These are phyloP conservation scores for Amylocarpus encephaloides DNA, from an alignment of 2,329 filamentous ascomycete species.

Conservation along the genomic window DNA sequence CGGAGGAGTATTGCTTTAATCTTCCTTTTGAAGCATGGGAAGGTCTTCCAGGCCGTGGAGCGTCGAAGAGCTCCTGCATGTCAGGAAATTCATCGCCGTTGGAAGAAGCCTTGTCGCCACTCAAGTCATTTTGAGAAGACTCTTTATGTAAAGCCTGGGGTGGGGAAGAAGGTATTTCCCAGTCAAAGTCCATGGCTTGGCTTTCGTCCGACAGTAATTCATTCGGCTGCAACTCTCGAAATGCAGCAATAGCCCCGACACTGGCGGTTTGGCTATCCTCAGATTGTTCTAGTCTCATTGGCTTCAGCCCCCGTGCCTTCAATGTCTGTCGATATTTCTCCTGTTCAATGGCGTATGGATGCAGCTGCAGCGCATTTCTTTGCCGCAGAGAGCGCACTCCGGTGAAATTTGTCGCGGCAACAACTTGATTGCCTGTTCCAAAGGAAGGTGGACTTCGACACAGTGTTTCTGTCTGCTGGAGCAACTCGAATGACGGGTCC, in stretches of 20 bases:
- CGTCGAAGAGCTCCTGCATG: conserved; percentile 22
- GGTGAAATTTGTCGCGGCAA: not conserved
- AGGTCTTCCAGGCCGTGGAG: not conserved
- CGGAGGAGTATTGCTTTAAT: conserved; percentile 21
- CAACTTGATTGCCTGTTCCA: not conserved
- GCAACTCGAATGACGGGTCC: not conserved
- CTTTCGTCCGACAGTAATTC: conserved; percentile 21
- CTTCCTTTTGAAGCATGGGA: conserved; percentile 2
- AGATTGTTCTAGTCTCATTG: conserved; percentile 24
- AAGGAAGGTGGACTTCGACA: not conserved
- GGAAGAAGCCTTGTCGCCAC: conserved; percentile 6
- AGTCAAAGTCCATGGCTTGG: conserved; percentile 21
- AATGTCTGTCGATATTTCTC: conserved; percentile 28
- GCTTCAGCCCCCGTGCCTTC: conserved; percentile 26
- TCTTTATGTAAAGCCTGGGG: not conserved
- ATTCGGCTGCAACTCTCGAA: conserved; percentile 21
- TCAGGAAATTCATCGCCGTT: conserved; percentile 29
- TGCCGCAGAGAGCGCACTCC: conserved; percentile 23
- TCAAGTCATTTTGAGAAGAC: not conserved
- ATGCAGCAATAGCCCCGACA: conserved; percentile 8
- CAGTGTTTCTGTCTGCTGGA: not conserved
- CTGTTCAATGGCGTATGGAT: conserved; percentile 30
- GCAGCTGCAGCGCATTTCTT: conserved; percentile 30
- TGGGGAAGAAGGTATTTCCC: conserved; percentile 14
- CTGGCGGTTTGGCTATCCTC: conserved; percentile 16